Evolutionary conservation across 768 basidiomycete genomes (phyloP), one percentile per base, ranked within the genome.

Genomic region (Macrolepiota fuliginosa): DNA sequence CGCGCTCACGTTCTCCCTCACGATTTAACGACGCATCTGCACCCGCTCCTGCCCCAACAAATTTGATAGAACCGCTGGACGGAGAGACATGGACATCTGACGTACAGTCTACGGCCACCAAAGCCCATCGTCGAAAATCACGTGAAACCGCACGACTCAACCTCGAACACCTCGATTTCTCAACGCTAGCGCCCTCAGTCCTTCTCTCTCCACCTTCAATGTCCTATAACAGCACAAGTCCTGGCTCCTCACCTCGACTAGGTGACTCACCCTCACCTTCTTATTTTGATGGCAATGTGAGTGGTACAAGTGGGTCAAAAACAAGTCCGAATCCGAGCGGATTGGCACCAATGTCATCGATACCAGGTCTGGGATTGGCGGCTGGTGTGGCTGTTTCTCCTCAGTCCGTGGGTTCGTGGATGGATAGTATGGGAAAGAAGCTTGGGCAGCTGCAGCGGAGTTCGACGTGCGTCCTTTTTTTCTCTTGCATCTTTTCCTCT

Each of bases 371-470:
- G 1, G 75, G 73, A 4, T 70, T 79, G 62, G 63, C 71, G 1
- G 56, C 67, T 37, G 69, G 65, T 3, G 66, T 50, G 24, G 9
- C 52, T 13, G 61, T 63, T 25, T 54, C 63, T 9, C 61, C 66
- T 13, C 71, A 67, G 10, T 22, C 54, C 49, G 57, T 54, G 71
- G 62, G 70, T 69, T 70, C 81, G 5, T 86, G 84, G 84, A 77
- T 86, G 63, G 86, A 81, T 36, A 85, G 66, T 52, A 76, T 89
- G 55, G 84, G 88, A 17, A 85, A 81, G 72, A 84, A 82, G 65
- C 81, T 85, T 73, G 84, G 80, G 61, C 85, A 84, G 65, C 66
- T 89, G 27, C 84, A 83, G 68, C 76, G 74, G 17, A 78, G 78
- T 58, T 74, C 81, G 40, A 82, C 81, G 87, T 89, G 68, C 64